Base-by-base conservation (phyloP, 768 basidiomycete species). In the Boletus tylopilopsis region DNA sequence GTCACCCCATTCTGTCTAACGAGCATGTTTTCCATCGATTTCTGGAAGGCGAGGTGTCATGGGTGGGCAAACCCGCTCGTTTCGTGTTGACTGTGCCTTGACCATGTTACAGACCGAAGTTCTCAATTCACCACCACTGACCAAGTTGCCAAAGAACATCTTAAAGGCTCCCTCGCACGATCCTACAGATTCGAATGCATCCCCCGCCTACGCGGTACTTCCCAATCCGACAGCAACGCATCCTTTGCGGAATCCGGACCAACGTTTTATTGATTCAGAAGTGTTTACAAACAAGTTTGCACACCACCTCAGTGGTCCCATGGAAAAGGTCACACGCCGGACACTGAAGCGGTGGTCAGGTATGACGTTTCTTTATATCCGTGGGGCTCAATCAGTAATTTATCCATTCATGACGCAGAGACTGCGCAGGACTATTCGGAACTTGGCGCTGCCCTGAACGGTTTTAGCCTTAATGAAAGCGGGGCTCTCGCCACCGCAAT, bases 11-110 rank as follows among this genome's bases (percentile, higher is more conserved):
- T 48, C 68, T 98, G 42, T 94, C 94, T 6, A 91, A 93, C 47
- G 96, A 98, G 58, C 90, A 94, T 69, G 85, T 97, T 33, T 94
- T 98, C 59, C 94, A 96, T 68, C 81, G 94, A 8, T 99, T 99
- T 70, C 74, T 99, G 33, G 92, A 96, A 58, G 91, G 92, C 24
- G 91, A 95, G 48, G 91, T 95, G 21, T 94, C 94, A 38, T 99
- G 96, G 96, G 90, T 91, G 56, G 32, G 84, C 68, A 15, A 36
- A 29, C 34, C n/a, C 22, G 43, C 27, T 39, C 24, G 2, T 43
- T 44, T 24, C 19, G 44, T 35, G 16, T 8, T 12, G 5, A 22
- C 15, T 36, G 16, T 24, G 35, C 8, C 6, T 39, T 63, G 45
- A 66, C 41, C 30, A 36, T 39, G 30, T 32, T 35, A 29, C 18